Evolutionary conservation across 2,329 filamentous ascomycete genomes (phyloP).

Genomic region (Orbilia brochopaga): DNA sequence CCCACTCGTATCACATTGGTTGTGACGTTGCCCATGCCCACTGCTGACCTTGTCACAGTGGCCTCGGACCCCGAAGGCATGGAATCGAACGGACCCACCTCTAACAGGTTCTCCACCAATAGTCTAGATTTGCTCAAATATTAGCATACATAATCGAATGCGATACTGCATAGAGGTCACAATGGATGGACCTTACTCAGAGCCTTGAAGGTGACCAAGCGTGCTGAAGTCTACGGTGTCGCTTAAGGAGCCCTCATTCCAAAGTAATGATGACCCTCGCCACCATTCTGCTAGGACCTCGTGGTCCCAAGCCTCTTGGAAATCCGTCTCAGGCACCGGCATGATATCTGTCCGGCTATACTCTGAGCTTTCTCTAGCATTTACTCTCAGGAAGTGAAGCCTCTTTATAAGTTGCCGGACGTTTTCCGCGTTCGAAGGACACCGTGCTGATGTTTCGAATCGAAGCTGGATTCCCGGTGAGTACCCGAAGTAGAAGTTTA

Average conservation of each 20-base stretch:
- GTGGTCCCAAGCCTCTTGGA: constrained; percentile 34
- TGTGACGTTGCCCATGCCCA: not conserved
- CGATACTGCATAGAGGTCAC: not conserved
- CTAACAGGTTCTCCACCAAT: constrained; percentile 1
- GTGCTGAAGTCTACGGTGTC: not conserved
- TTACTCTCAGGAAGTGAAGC: constrained; percentile 13
- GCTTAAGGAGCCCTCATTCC: constrained; percentile 11
- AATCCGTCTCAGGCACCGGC: constrained; percentile 15
- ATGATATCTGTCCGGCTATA: constrained; percentile 23
- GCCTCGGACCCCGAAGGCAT: not conserved
- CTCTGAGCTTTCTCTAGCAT: not conserved
- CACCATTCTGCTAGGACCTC: constrained; percentile 40
- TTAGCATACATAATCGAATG: not conserved
- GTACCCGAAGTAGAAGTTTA: not conserved
- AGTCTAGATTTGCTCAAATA: not conserved
- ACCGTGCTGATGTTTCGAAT: constrained; percentile 10
- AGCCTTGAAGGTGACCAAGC: not conserved
- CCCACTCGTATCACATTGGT: constrained; percentile 23
- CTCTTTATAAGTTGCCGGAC: constrained; percentile 20
- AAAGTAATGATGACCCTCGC: constrained; percentile 31
- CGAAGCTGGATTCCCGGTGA: constrained; percentile 35
- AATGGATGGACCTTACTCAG: too few relatives aligned
- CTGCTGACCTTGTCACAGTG: not conserved
- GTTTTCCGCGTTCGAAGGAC: not conserved
- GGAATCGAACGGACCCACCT: not conserved